Conservation (phyloP, 306 rosid genomes). For the Gillenia trifoliata region DNA sequence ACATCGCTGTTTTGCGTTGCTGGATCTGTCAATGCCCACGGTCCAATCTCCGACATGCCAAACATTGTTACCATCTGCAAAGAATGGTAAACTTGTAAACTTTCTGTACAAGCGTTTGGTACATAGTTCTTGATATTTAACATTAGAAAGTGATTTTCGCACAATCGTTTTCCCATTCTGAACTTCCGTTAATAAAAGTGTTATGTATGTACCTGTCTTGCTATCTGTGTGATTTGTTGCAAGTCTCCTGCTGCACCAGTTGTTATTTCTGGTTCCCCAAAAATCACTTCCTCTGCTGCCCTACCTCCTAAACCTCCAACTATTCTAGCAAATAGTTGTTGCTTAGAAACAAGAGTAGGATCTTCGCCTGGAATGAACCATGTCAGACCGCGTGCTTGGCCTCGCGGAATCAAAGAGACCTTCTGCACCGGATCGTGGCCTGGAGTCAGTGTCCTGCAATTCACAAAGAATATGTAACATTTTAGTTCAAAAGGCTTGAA, state of each 20-base stretch:
- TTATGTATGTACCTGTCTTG: conserved; percentile 42
- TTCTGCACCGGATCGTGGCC: conserved; percentile 80
- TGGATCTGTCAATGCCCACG: conserved; percentile 62
- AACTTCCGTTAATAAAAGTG: not conserved
- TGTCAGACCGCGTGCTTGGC: conserved; percentile 67
- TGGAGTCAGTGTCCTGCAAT: conserved; percentile 49
- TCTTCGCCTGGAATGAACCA: conserved; percentile 78
- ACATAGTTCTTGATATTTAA: not conserved
- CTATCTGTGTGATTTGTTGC: conserved; percentile 62
- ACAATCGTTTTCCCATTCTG: too few species aligned
- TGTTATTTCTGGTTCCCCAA: conserved; percentile 71
- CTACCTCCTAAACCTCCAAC: conserved; percentile 74
- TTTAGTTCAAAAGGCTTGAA: not conserved
- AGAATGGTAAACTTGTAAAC: not conserved
- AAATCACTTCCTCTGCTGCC: conserved; percentile 74
- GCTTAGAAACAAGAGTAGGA: conserved; percentile 56
- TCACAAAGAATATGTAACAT: not conserved
- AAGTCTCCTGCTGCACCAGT: conserved; percentile 80
- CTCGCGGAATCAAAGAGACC: conserved; percentile 64
- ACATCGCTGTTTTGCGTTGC: conserved; percentile 50
- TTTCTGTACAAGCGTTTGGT: not conserved
- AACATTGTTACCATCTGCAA: conserved; percentile 65
- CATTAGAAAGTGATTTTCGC: too few species aligned
- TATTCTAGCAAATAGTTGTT: conserved; percentile 66
- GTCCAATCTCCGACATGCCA: conserved; percentile 88